Percentiles rank a stretch among this genome's conserved stretches.
Evolutionary conservation across 139 green algal genomes (phyloP).

Genomic region (Closterium sp.): DNA sequence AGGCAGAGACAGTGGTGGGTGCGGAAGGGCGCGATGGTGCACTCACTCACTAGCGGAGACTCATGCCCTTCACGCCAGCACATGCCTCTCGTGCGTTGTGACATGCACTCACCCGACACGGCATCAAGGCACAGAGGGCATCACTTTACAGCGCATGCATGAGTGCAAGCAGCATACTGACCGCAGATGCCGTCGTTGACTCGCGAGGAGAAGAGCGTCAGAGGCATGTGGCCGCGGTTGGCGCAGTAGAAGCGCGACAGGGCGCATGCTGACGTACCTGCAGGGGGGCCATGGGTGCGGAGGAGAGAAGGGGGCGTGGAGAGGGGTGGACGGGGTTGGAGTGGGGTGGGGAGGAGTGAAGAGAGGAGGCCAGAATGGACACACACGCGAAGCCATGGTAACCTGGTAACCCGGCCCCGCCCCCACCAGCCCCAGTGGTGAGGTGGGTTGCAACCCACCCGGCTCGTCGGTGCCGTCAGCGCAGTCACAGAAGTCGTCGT

Average conservation of each 20-base stretch:
- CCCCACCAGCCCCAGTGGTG: too few species aligned
- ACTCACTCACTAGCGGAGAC: too few species aligned
- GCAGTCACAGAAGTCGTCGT: constrained; percentile 97
- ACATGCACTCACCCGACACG: too few species aligned
- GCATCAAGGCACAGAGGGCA: too few species aligned
- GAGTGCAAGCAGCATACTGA: constrained; percentile 56
- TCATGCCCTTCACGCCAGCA: too few species aligned
- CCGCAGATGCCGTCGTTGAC: constrained; percentile 94
- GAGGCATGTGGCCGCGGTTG: constrained; percentile 72
- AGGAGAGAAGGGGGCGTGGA: not conserved
- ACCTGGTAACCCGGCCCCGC: too few species aligned
- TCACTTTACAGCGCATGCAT: too few species aligned
- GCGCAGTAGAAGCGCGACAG: constrained; percentile 82
- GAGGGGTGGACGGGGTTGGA: not conserved
- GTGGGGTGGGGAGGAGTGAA: not conserved
- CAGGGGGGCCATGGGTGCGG: not conserved
- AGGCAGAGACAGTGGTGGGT: too few species aligned
- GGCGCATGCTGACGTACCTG: constrained; percentile 83
- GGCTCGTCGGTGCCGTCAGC: constrained; percentile 90
- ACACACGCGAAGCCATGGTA: not conserved
- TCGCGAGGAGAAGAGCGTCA: constrained; percentile 70
- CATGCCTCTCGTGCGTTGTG: too few species aligned
- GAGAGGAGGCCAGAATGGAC: not conserved
- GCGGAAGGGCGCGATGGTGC: too few species aligned
- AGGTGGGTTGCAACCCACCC: constrained; percentile 52